Conservation (phyloP, 306 rosid species). For the Cercis canadensis region DNA sequence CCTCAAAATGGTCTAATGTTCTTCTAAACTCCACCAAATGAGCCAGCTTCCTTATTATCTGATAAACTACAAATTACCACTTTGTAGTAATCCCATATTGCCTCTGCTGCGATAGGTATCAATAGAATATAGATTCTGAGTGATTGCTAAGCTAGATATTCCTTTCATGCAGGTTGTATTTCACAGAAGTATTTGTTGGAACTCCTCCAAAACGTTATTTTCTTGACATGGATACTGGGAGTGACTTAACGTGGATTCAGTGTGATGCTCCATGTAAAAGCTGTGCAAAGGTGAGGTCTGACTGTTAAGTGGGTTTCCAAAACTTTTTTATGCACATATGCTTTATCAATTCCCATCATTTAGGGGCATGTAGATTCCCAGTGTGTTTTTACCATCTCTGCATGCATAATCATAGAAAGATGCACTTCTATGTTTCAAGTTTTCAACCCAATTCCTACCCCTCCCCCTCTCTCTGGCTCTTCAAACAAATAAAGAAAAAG, state of each 20-base stretch:
- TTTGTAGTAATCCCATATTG: constrained; percentile 7
- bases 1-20: constrained; percentile 5
- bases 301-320: constrained; percentile 18
- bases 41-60: neutral
- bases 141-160: constrained; percentile 33
- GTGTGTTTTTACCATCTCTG: too few relatives aligned
- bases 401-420: too few relatives aligned
- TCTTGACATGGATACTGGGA: constrained; percentile 84
- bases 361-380: neutral
- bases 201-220: constrained; percentile 77
- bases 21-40: neutral
- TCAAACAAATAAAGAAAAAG: too few relatives aligned
- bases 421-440: too few relatives aligned
- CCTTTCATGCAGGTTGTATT: constrained; percentile 61
- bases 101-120: neutral
- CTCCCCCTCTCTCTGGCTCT: too few relatives aligned
- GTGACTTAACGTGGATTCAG: constrained; percentile 89
- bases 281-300: constrained; percentile 71
- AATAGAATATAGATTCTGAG: neutral
- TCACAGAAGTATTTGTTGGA: constrained; percentile 66
- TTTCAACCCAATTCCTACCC: too few relatives aligned
- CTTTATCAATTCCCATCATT: neutral
- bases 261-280: constrained; percentile 90
- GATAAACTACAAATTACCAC: constrained; percentile 26
- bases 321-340: neutral